These are phyloP conservation scores for Trichoderma polysporum DNA, from an alignment of 2,329 filamentous ascomycete species.

Conservation along the genomic window DNA sequence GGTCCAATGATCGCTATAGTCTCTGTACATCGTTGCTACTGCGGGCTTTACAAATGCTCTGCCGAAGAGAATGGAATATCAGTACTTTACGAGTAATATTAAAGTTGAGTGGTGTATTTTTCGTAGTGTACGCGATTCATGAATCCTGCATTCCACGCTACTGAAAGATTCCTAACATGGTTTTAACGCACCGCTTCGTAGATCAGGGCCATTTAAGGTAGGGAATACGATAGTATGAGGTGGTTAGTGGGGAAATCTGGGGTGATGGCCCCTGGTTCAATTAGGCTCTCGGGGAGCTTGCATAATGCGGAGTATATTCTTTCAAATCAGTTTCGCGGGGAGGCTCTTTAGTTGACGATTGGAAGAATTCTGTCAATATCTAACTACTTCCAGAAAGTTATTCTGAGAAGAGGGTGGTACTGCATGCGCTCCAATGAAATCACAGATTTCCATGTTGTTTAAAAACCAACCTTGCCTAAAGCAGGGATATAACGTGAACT, in stretches of 20 bases:
- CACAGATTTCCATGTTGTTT: background rate
- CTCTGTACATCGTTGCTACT: too few species aligned
- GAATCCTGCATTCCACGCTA: too few species aligned
- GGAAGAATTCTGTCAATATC: background rate
- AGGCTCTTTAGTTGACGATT: background rate
- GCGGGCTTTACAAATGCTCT: too few species aligned
- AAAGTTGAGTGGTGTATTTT: too few species aligned
- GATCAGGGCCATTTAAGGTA: too few species aligned
- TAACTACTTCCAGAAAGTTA: background rate
- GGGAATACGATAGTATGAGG: too few species aligned
- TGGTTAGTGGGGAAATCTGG: background rate
- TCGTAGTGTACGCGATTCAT: too few species aligned
- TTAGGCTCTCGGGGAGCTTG: background rate
- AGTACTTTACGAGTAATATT: too few species aligned
- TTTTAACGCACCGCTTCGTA: too few species aligned
- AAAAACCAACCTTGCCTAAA: background rate
- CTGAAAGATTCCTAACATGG: too few species aligned
- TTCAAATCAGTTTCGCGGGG: background rate
- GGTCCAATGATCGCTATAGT: too few species aligned
- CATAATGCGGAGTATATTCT: background rate
- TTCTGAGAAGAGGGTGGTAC: background rate
- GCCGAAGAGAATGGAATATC: too few species aligned
- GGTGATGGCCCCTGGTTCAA: background rate
- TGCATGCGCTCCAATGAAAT: conserved; percentile 7
- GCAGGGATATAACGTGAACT: background rate